Evolutionary conservation across 768 basidiomycete species (phyloP).

Genomic region (Lactifluus piperatus): DNA sequence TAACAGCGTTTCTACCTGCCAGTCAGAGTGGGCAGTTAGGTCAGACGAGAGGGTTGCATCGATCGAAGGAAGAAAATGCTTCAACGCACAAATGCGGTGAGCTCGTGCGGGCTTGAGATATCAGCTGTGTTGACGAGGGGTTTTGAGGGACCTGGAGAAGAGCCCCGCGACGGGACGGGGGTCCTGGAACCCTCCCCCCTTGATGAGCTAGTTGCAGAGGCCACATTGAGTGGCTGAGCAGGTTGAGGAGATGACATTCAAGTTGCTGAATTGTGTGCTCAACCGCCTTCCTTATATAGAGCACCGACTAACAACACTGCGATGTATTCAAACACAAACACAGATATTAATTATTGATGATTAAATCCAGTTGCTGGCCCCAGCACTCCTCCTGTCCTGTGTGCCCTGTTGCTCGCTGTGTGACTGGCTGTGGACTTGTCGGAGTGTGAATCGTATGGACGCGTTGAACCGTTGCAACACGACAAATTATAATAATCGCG

Average conservation of each 20-base stretch:
- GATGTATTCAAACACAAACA: no score
- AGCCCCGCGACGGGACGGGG: constrained; percentile 5
- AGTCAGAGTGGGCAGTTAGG: neutral
- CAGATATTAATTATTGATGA: no score
- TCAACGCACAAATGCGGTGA: constrained; percentile 82
- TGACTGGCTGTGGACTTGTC: neutral
- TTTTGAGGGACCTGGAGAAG: constrained; percentile 6
- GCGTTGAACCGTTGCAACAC: no score
- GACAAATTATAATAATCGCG: no score
- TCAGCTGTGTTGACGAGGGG: constrained; percentile 36
- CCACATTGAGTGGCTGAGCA: constrained; percentile 18
- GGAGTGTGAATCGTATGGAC: neutral
- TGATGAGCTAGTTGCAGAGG: constrained; percentile 7
- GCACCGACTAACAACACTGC: no score
- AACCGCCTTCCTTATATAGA: no score
- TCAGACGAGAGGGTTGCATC: neutral
- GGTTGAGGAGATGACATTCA: constrained; percentile 10
- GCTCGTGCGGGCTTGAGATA: constrained; percentile 87
- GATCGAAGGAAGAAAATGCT: neutral
- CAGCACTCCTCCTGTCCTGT: no score
- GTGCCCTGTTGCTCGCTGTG: no score
- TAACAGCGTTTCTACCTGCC: constrained; percentile 78
- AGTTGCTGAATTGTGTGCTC: neutral
- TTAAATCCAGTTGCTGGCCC: no score
- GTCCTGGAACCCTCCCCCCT: constrained; percentile 12